These are phyloP conservation scores for Mycena citricolor DNA, from an alignment of 1,284 basidiomycete genomes.

Conservation along the genomic window DNA sequence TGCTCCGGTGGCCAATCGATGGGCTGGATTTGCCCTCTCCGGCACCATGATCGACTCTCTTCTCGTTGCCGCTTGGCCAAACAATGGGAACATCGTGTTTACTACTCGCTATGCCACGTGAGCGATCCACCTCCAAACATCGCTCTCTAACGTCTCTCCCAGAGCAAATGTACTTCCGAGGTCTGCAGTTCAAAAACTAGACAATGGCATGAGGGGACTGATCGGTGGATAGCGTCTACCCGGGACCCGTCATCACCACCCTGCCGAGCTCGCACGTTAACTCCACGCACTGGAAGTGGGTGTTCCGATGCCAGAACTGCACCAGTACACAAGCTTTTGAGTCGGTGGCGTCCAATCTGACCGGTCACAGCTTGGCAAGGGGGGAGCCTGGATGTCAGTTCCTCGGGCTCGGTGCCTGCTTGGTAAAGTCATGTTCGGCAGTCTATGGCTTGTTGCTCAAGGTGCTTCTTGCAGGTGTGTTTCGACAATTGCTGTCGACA, in stretches of 20 bases:
- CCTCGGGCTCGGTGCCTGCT: conserved; percentile 43
- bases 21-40: conserved; percentile 53
- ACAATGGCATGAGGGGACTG: neutral
- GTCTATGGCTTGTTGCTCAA: no score
- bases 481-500: conserved; percentile 24
- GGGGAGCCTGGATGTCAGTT: conserved; percentile 40
- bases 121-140: conserved; percentile 24
- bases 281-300: conserved; percentile 57
- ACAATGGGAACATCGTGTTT: conserved; percentile 48
- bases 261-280: conserved; percentile 46
- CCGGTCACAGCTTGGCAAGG: conserved; percentile 36
- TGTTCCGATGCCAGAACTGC: conserved; percentile 57
- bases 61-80: conserved; percentile 59
- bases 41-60: conserved; percentile 56
- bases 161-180: conserved; percentile 6
- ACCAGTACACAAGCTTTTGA: conserved; percentile 34
- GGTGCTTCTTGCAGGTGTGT: conserved; percentile 6
- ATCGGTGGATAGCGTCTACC: conserved; percentile 32
- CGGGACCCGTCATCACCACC: conserved; percentile 47
- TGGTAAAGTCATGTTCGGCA: conserved; percentile 57
- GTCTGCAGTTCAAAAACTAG: neutral
- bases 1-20: conserved; percentile 50
- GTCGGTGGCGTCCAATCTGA: conserved; percentile 1
- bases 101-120: conserved; percentile 54
- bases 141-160: conserved; percentile 5